A percentile compares a stretch with the other conserved stretches of the same genome.
These are phyloP conservation scores for Kwoniella dendrophila DNA, from an alignment of 768 basidiomycete genomes.

Conservation along the genomic window DNA sequence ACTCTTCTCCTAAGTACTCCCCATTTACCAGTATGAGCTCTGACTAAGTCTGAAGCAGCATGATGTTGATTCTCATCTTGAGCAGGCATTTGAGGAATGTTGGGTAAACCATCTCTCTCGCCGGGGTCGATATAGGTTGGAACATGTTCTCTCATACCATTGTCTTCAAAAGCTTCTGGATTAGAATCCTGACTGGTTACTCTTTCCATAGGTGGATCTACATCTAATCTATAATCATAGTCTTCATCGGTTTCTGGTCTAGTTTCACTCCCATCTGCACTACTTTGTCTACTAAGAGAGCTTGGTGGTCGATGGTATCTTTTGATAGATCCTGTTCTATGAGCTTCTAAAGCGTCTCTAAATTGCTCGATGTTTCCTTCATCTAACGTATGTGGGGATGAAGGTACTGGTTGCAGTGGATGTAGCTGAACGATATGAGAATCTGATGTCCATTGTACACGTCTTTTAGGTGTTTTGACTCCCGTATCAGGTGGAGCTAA, in stretches of 20 bases:
- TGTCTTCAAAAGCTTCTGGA: slow-evolving; percentile 27
- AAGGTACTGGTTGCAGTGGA: slow-evolving; percentile 19
- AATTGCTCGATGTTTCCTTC: slow-evolving; percentile 43
- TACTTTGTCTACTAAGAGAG: slow-evolving; percentile 19
- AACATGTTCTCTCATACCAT: slow-evolving; percentile 39
- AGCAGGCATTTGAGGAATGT: slow-evolving; percentile 50
- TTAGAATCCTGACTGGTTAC: slow-evolving; percentile 11
- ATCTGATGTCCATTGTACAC: slow-evolving; percentile 51
- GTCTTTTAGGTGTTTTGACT: slow-evolving; percentile 47
- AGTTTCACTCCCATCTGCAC: slow-evolving; percentile 22
- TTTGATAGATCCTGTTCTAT: slow-evolving; percentile 19
- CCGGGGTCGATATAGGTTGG: slow-evolving; percentile 63
- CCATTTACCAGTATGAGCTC: slow-evolving; percentile 55
- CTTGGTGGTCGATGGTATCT: slow-evolving; percentile 25
- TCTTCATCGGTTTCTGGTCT: slow-evolving; percentile 39
- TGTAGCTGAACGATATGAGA: slow-evolving; percentile 48
- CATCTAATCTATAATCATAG: slow-evolving; percentile 54
- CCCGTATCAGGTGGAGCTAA: slow-evolving; percentile 20
- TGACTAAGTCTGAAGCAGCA: slow-evolving; percentile 51
- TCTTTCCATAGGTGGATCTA: slow-evolving; percentile 38
- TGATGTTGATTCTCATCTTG: slow-evolving; percentile 20
- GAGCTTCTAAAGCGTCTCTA: slow-evolving; percentile 38
- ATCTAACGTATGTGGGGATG: slow-evolving; percentile 36
- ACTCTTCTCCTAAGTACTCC: slow-evolving; percentile 48
- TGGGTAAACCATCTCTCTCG: slow-evolving; percentile 69